A percentile compares a stretch with the other conserved stretches of the same genome.
Evolutionary conservation across 768 basidiomycete genomes (phyloP).

Genomic region (Lactarius hengduanensis): DNA sequence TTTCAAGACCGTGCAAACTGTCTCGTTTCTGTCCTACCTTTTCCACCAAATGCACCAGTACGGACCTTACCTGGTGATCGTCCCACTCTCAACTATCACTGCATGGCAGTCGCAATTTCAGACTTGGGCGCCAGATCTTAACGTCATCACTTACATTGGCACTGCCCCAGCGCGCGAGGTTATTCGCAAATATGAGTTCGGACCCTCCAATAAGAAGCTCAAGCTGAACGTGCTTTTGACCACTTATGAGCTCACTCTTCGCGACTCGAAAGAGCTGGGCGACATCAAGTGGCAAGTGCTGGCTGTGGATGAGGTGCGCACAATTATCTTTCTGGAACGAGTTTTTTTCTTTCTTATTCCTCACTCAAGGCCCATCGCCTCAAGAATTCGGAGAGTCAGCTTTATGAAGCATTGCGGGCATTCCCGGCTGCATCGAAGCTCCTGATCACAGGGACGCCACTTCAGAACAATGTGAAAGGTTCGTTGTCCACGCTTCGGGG

Average conservation of each 20-base stretch:
- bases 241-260: slow-evolving; percentile 92
- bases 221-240: slow-evolving; percentile 98
- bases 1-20: slow-evolving; percentile 87
- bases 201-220: slow-evolving; percentile 79
- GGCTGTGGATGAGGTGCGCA: slow-evolving; percentile 85
- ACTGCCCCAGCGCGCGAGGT: slow-evolving; percentile 84
- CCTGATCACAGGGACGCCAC: slow-evolving; percentile 95
- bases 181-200: slow-evolving; percentile 92
- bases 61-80: slow-evolving; percentile 96
- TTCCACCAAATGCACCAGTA: slow-evolving; percentile 91
- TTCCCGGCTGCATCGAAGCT: slow-evolving; percentile 91
- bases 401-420: slow-evolving; percentile 89
- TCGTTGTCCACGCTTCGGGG: slow-evolving; percentile 26
- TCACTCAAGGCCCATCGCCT: slow-evolving; percentile 80
- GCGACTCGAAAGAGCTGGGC: slow-evolving; percentile 84
- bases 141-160: slow-evolving; percentile 96
- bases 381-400: slow-evolving; percentile 96
- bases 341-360: slow-evolving; percentile 6
- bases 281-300: slow-evolving; percentile 98
- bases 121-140: slow-evolving; percentile 93
- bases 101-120: slow-evolving; percentile 97
- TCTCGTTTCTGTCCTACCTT: slow-evolving; percentile 90
- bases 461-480: slow-evolving; percentile 99
- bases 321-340: slow-evolving; percentile 1
- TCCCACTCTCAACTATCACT: slow-evolving; percentile 95